A percentile compares a stretch with the other conserved stretches of the same genome.
These are phyloP conservation scores for Stagonosporopsis cucurbitacearum DNA, from an alignment of 2,329 filamentous ascomycete genomes.

Conservation along the genomic window DNA sequence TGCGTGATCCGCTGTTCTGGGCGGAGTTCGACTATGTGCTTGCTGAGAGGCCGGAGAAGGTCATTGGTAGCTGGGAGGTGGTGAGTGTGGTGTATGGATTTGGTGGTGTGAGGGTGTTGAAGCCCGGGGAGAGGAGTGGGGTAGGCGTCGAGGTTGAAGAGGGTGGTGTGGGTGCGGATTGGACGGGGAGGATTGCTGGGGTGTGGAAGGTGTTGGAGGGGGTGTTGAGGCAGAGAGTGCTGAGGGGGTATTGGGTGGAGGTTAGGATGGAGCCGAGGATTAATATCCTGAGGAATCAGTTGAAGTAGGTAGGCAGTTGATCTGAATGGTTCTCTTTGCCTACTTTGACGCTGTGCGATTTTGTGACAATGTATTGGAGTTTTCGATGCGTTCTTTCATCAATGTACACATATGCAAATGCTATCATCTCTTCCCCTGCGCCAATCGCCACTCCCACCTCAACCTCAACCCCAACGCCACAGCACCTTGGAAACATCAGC, in stretches of 20 bases:
- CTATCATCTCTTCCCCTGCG: not conserved
- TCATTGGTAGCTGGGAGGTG: slow-evolving; percentile 61
- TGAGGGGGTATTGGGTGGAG: slow-evolving; percentile 62
- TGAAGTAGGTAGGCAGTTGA: slow-evolving; percentile 6
- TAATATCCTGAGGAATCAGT: slow-evolving; percentile 55
- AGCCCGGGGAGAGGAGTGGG: slow-evolving; percentile 49
- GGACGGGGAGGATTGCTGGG: slow-evolving; percentile 27
- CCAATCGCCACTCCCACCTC: not conserved
- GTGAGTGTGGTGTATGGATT: slow-evolving; percentile 59
- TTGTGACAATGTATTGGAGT: not conserved
- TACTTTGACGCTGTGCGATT: not conserved
- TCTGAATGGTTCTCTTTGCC: not conserved
- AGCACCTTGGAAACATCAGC: too few relatives aligned
- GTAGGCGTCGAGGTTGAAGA: slow-evolving; percentile 12
- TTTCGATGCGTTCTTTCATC: not conserved
- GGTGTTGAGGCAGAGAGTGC: slow-evolving; percentile 44
- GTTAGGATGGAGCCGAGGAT: slow-evolving; percentile 62
- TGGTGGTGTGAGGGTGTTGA: slow-evolving; percentile 57
- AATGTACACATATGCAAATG: not conserved
- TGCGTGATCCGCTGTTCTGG: slow-evolving; percentile 63
- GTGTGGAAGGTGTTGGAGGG: slow-evolving; percentile 42
- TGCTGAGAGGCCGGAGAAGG: slow-evolving; percentile 57
- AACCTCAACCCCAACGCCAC: not conserved
- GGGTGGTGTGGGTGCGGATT: slow-evolving; percentile 16
- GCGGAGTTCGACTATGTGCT: slow-evolving; percentile 64